phyloP scores from a whole-genome alignment of 306 rosid species.

The Nissolia schottii region DNA sequence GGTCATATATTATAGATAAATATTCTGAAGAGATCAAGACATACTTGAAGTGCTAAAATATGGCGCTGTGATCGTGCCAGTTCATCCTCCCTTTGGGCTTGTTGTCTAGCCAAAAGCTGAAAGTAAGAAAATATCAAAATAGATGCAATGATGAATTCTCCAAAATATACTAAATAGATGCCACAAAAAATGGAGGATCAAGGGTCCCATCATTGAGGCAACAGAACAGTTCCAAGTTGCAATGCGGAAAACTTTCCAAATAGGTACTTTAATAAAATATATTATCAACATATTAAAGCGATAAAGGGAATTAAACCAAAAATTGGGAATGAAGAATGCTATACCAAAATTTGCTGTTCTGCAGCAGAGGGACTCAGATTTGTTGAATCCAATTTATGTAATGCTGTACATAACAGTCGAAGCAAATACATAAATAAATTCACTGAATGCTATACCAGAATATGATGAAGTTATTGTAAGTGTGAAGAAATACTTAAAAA shows the following conservation, averaged over 20 bases:
- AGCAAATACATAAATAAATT: neutral
- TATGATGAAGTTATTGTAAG: slow-evolving; percentile 8
- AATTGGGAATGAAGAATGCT: slow-evolving; percentile 19
- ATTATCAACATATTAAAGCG: neutral
- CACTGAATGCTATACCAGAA: neutral
- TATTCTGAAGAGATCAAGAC: slow-evolving; percentile 24
- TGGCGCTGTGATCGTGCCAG: slow-evolving; percentile 92
- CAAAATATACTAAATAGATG: slow-evolving; percentile 12
- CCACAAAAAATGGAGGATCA: neutral
- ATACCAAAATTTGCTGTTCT: slow-evolving; percentile 97
- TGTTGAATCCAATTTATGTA: slow-evolving; percentile 55
- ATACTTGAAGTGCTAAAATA: slow-evolving; percentile 95
- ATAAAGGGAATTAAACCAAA: neutral
- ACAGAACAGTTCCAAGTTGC: neutral
- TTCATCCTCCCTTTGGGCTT: slow-evolving; percentile 98
- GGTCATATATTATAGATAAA: neutral
- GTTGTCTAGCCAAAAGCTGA: slow-evolving; percentile 97
- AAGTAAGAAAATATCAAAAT: slow-evolving; percentile 25
- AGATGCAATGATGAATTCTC: slow-evolving; percentile 4
- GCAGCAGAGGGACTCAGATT: slow-evolving; percentile 59
- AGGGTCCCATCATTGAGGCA: neutral
- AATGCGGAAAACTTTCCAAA: neutral
- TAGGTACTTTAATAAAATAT: neutral
- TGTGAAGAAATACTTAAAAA: slow-evolving; percentile 7
- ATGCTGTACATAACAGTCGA: slow-evolving; percentile 48